Percentiles rank a stretch among this genome's conserved stretches.
Conservation (phyloP, 169 alveolate species). For the Cryptosporidium tyzzeri region DNA sequence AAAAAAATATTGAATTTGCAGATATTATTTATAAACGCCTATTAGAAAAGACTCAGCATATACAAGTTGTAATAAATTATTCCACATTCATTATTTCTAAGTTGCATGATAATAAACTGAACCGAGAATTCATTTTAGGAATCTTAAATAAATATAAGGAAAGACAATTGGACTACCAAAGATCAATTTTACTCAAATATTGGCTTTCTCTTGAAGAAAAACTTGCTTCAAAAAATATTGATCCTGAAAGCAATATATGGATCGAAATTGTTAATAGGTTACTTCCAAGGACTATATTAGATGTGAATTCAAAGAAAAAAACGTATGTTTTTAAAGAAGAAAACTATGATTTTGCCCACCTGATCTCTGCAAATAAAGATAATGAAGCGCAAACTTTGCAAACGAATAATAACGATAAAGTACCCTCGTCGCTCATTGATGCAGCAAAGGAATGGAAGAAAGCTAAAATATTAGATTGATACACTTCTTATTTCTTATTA, state of each 20-base stretch:
- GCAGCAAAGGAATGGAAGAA: constrained; percentile 71
- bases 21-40: constrained; percentile 90
- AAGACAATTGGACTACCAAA: constrained; percentile 27
- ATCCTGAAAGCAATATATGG: constrained; percentile 38
- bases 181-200: constrained; percentile 28
- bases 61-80: constrained; percentile 79
- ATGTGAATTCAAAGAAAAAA: constrained; percentile 7
- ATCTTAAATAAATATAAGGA: constrained; percentile 39
- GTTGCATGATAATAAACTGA: constrained; percentile 2
- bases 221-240: background rate
- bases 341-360: constrained; percentile 1
- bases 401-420: background rate
- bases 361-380: background rate
- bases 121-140: constrained; percentile 33
- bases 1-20: constrained; percentile 84
- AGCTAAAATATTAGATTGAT: background rate
- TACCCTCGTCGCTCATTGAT: constrained; percentile 30
- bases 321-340: constrained; percentile 43
- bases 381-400: background rate
- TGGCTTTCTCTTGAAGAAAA: constrained; percentile 67
- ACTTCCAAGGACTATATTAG: constrained; percentile 21
- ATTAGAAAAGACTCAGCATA: constrained; percentile 92
- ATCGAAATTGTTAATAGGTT: constrained; percentile 13
- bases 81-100: constrained; percentile 36
- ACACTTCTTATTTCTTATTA: background rate